Conservation (phyloP, 192 early-diverging fungal genomes). For the Coemansia sp. region DNA sequence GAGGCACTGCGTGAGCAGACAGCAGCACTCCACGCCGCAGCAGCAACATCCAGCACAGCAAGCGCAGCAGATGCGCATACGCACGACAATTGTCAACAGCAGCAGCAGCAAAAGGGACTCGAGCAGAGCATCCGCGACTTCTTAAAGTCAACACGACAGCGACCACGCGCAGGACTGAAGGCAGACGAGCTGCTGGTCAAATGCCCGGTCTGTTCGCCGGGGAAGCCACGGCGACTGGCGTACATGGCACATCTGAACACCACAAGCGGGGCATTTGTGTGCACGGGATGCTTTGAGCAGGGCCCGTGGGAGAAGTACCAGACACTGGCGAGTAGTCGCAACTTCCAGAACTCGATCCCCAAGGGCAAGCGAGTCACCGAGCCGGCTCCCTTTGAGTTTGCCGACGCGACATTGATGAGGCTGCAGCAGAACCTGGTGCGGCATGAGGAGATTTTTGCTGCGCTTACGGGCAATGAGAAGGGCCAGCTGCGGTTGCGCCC, state of each 20-base stretch:
- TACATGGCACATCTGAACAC: slow-evolving; percentile 59
- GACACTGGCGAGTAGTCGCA: slow-evolving; percentile 41
- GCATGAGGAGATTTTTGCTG: slow-evolving; percentile 36
- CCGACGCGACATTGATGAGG: slow-evolving; percentile 19
- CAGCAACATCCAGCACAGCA: background rate
- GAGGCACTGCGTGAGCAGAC: background rate
- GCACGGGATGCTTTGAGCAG: slow-evolving; percentile 58
- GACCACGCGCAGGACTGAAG: slow-evolving; percentile 52
- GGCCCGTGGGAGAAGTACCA: slow-evolving; percentile 63
- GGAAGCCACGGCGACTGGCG: slow-evolving; percentile 54
- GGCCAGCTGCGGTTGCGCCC: slow-evolving; percentile 37
- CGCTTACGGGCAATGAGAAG: slow-evolving; percentile 47
- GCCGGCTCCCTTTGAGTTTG: slow-evolving; percentile 45
- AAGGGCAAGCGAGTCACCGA: slow-evolving; percentile 11
- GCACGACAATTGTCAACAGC: background rate
- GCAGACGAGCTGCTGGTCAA: slow-evolving; percentile 54
- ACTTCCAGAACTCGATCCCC: slow-evolving; percentile 46
- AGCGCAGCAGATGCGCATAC: background rate
- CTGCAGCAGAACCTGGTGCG: slow-evolving; percentile 33
- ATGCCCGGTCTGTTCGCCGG: slow-evolving; percentile 53
- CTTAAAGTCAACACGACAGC: slow-evolving; percentile 42
- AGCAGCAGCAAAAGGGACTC: background rate
- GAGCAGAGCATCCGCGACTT: slow-evolving; percentile 47
- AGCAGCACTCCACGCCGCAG: background rate
- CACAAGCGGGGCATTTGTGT: slow-evolving; percentile 58